Base-by-base conservation (phyloP, 2,329 filamentous ascomycete genomes). In the Pestalotiopsis sp. region DNA sequence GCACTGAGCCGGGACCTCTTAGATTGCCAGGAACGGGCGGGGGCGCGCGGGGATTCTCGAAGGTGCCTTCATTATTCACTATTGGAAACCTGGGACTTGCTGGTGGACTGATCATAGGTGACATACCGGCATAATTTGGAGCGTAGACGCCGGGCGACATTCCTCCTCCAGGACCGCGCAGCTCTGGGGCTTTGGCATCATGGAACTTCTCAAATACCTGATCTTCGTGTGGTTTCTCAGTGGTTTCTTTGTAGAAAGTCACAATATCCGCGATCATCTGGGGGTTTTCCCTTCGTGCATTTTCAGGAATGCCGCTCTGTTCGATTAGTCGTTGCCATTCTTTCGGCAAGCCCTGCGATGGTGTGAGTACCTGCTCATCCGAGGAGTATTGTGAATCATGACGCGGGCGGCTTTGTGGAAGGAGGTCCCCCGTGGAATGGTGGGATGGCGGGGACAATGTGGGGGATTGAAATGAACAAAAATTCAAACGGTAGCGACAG, bases 251-350 rank as follows among this genome's bases (percentile, higher is more conserved):
- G 86, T 97, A 98, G 80, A 98, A 98, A 69, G 92, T 93, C 81
- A 99, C 91, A 75, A 99, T 96, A 80, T 98, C 93, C 77, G 97
- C 92, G 82, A 98, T 94, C 69, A 95, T 95, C 80, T 98, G 94
- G 2, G 96, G 96, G 77, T 98, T 94, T 81, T 97, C 93, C 79
- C 95, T 93, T 80, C 97, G 93, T 80, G 98, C 96, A 82, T 96
- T 95, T 82, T 97, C 94, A 36, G 95, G 93, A 76, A 99, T 98
- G 72, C 96, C 96, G 80, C 93, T 97, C 81, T 97, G 95, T 82
- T 95, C 93, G 77, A 99, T 90, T 78, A 98, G 89, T 70, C 94
- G 92, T 82, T 98, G 95, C 96, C 96, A 99, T 87, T 98, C 96
- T 81, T 96, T 97, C 20, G 96, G 96, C 36, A 99, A 87, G 72